Evolutionary conservation across 768 basidiomycete genomes (phyloP), one percentile per base, ranked within the genome.

Genomic region (Phlegmacium glaucopus): DNA sequence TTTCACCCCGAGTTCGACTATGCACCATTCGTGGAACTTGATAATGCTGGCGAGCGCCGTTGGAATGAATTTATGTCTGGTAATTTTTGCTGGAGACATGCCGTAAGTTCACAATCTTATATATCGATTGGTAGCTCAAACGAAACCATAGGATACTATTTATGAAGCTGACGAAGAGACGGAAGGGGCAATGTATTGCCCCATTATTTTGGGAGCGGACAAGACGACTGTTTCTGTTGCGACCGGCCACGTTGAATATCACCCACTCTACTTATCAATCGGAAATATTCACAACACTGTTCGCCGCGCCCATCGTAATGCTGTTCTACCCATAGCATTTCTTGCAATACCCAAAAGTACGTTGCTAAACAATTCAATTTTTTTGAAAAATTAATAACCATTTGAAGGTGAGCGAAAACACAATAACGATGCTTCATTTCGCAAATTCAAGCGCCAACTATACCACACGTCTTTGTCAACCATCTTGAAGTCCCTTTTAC

Each of bases 1-100:
- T 62, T 64, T 41, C 37, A 62, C 8, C 55, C 46, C 1, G 41
- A 58, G 5, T 56, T 63, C 11, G 62, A 68, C 36, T 49, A 51
- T 18, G 43, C 50, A 9, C 67, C 66, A 0, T 65, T 51, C 44
- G 45, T 55, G 13, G 60, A 0, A 44, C 58, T 30, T n/a, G n/a
- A n/a, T n/a, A n/a, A n/a, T n/a, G n/a, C n/a, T n/a, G n/a, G n/a
- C n/a, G n/a, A n/a, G n/a, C 50, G 60, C 0, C 48, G 42, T 0
- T 63, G 57, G 53, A 43, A 35, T 12, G 56, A 72, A 37, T 56
- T 71, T 8, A 70, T 72, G 65, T 68, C 67, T 0, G 67, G 60
- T 0, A 61, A 63, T 32, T 72, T 53, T 42, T 56, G 59, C 0
- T 72, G 60, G 62, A n/a, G n/a, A n/a, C n/a, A n/a, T n/a, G n/a